These are phyloP conservation scores for Chlamydomonas schloesseri DNA, from an alignment of 139 green algal genomes.

Conservation along the genomic window DNA sequence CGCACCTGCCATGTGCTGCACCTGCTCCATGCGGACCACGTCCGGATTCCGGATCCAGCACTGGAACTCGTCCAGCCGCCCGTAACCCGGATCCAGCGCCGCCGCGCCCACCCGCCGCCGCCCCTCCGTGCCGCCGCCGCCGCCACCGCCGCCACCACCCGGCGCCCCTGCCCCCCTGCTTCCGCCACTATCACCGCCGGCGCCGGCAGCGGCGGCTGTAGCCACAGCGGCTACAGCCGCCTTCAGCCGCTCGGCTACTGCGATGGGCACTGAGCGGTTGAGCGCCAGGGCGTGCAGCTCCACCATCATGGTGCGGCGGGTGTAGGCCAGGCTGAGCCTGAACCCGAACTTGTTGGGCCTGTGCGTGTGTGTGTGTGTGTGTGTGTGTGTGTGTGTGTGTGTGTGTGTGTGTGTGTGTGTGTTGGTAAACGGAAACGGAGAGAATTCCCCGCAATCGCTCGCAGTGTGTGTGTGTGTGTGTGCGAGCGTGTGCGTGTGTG, in stretches of 20 bases:
- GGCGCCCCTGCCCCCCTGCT: neutral
- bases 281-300: conserved; percentile 16
- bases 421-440: neutral
- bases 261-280: neutral
- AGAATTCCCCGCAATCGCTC: too few relatives aligned
- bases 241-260: neutral
- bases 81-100: neutral
- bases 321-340: conserved; percentile 9
- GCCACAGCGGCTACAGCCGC: too few relatives aligned
- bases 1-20: conserved; percentile 18
- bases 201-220: neutral
- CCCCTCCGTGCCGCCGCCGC: neutral
- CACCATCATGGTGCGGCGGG: neutral
- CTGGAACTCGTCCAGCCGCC: conserved; percentile 1
- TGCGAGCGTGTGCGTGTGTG: too few relatives aligned
- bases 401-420: neutral
- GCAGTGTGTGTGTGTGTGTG: too few relatives aligned
- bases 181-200: neutral
- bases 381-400: neutral
- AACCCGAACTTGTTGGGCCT: conserved; percentile 22
- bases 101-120: neutral
- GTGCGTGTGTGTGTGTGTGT: neutral
- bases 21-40: conserved; percentile 33
- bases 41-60: conserved; percentile 23
- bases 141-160: neutral